Percentiles rank a stretch among this genome's conserved stretches.
These are phyloP conservation scores for Rhodotorula sphaerocarpa DNA, from an alignment of 768 basidiomycete genomes.

Conservation along the genomic window DNA sequence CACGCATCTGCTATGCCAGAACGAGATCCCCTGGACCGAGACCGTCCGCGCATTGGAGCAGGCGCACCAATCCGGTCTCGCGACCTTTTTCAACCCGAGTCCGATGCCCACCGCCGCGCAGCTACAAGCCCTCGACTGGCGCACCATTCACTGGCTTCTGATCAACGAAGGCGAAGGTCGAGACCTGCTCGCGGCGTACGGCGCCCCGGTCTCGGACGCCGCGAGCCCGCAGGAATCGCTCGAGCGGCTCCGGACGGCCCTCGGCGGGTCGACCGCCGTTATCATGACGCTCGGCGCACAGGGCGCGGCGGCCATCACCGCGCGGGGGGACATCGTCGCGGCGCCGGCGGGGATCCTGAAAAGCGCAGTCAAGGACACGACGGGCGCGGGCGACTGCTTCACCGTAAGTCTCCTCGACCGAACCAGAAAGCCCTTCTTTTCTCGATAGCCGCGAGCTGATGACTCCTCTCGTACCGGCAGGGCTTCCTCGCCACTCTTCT, in stretches of 20 bases:
- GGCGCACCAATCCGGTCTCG: conserved; percentile 29
- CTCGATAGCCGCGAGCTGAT: no score
- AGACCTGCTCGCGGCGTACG: conserved; percentile 32
- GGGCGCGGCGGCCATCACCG: conserved; percentile 10
- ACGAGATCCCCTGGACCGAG: conserved; percentile 45
- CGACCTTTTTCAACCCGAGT: conserved; percentile 46
- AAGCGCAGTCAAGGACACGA: conserved; percentile 34
- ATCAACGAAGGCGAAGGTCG: conserved; percentile 46
- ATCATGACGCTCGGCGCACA: conserved; percentile 32
- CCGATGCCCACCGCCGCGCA: conserved; percentile 44
- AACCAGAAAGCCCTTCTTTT: no score
- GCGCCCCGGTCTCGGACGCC: not conserved
- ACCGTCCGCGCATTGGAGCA: conserved; percentile 39
- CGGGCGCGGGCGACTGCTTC: conserved; percentile 42
- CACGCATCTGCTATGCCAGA: conserved; percentile 46
- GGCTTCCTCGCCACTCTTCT: conserved; percentile 33
- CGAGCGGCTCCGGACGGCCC: not conserved
- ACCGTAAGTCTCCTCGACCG: conserved; percentile 21
- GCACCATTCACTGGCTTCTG: conserved; percentile 43
- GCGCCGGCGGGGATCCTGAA: conserved; percentile 15
- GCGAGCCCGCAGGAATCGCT: not conserved
- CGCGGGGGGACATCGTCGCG: not conserved
- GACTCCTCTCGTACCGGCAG: not conserved
- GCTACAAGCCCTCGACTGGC: conserved; percentile 43
- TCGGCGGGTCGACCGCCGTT: not conserved